These are phyloP conservation scores for Arthrobotrys sphaeroides DNA, from an alignment of 2,329 filamentous ascomycete genomes.

Conservation along the genomic window DNA sequence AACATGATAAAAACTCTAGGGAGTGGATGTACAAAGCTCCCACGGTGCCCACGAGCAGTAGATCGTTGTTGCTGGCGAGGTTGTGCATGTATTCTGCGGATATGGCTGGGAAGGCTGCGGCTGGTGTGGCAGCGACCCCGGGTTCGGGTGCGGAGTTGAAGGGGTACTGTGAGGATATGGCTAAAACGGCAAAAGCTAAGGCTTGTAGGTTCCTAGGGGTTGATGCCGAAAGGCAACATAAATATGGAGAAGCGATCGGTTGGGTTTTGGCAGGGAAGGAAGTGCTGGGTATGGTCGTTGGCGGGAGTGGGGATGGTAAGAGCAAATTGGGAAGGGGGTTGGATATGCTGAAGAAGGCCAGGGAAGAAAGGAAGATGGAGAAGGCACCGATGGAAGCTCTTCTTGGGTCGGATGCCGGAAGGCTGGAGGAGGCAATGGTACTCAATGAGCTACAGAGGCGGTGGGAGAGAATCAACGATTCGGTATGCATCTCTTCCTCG, in stretches of 20 bases:
- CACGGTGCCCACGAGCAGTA: constrained; percentile 78
- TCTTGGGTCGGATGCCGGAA: constrained; percentile 86
- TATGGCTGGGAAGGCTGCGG: constrained; percentile 77
- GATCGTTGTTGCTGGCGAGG: constrained; percentile 85
- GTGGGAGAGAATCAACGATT: constrained; percentile 93
- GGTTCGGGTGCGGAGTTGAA: constrained; percentile 65
- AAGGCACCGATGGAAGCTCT: constrained; percentile 60
- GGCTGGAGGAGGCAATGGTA: constrained; percentile 82
- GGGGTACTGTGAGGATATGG: constrained; percentile 78
- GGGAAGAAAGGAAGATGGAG: constrained; percentile 58
- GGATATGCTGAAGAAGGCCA: constrained; percentile 76
- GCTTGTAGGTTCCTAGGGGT: constrained; percentile 91
- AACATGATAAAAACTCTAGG: constrained; percentile 80
- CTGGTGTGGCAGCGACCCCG: constrained; percentile 64
- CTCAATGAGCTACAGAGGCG: constrained; percentile 87
- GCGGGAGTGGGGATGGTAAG: constrained; percentile 67
- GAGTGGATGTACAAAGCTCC: constrained; percentile 98
- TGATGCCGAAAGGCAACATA: constrained; percentile 82
- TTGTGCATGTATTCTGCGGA: constrained; percentile 88
- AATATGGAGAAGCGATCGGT: constrained; percentile 84
- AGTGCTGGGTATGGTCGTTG: constrained; percentile 70
- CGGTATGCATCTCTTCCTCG: constrained; percentile 65
- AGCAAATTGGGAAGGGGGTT: constrained; percentile 70
- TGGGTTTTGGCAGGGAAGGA: constrained; percentile 83
- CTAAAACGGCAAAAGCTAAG: constrained; percentile 79